Percentiles rank a stretch among this genome's conserved stretches.
Evolutionary conservation across 108 stramenopile species (phyloP).

Genomic region (Fragilariopsis cylindrus): DNA sequence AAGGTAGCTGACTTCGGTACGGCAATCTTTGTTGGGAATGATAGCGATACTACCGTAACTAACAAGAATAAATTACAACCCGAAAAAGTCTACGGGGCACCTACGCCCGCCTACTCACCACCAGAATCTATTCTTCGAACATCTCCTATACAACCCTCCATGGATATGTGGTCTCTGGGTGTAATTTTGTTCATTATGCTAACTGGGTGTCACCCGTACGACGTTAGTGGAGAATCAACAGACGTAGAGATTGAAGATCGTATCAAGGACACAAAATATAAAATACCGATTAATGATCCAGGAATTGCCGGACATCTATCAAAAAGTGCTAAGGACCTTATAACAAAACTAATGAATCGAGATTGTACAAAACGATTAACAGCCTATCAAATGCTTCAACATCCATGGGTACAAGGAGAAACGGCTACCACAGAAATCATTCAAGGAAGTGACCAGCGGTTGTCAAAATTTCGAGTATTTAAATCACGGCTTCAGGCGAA

Average conservation of each 20-base stretch:
- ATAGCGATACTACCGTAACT: conserved; percentile 4
- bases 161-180: conserved; percentile 86
- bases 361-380: conserved; percentile 67
- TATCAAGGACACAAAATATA: conserved; percentile 38
- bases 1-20: conserved; percentile 89
- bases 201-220: conserved; percentile 89
- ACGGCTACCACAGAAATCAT: conserved; percentile 75
- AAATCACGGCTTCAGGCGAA: conserved; percentile 71
- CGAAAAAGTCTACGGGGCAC: conserved; percentile 21
- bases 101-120: conserved; percentile 80
- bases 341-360: conserved; percentile 65
- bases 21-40: conserved; percentile 36
- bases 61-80: conserved; percentile 12
- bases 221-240: conserved; percentile 69
- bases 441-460: conserved; percentile 61
- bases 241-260: conserved; percentile 72
- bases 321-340: conserved; percentile 65
- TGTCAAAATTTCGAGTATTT: conserved; percentile 64
- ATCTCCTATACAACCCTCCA: conserved; percentile 28
- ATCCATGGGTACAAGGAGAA: conserved; percentile 88
- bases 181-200: conserved; percentile 92
- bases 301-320: conserved; percentile 59
- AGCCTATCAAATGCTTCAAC: conserved; percentile 83
- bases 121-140: conserved; percentile 56
- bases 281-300: conserved; percentile 42